Conservation (phyloP, 139 green algal genomes). For the Raphidocelis subcapitata region DNA sequence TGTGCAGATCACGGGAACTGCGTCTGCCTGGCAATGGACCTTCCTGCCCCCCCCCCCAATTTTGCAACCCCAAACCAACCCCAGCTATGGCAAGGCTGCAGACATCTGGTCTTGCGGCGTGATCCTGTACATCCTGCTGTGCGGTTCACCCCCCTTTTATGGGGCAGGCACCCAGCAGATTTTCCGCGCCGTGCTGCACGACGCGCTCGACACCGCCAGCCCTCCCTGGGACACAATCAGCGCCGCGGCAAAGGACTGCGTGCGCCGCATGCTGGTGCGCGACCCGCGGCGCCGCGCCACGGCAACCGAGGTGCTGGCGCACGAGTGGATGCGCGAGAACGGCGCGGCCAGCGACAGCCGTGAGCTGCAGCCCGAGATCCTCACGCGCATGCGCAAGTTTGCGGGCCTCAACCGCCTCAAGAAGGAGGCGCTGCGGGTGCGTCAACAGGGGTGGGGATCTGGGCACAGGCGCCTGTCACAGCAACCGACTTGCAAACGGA, state of each 20-base stretch:
- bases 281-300: slow-evolving; percentile 81
- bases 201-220: slow-evolving; percentile 66
- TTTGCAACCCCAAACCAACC: too few relatives aligned
- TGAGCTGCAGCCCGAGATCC: slow-evolving; percentile 64
- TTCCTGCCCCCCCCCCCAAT: too few relatives aligned
- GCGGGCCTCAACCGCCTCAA: slow-evolving; percentile 96
- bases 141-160: slow-evolving; percentile 91
- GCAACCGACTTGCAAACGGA: neutral
- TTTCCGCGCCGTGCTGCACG: slow-evolving; percentile 73
- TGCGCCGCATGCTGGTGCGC: slow-evolving; percentile 79
- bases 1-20: too few relatives aligned
- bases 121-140: slow-evolving; percentile 98
- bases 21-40: too few relatives aligned
- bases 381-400: slow-evolving; percentile 90
- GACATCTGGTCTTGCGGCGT: slow-evolving; percentile 96
- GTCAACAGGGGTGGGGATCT: neutral
- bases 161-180: slow-evolving; percentile 80
- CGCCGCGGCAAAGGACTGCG: slow-evolving; percentile 75
- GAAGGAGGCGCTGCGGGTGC: slow-evolving; percentile 91
- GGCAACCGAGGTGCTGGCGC: slow-evolving; percentile 79
- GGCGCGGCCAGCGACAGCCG: slow-evolving; percentile 65
- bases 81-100: slow-evolving; percentile 76
- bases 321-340: slow-evolving; percentile 92
- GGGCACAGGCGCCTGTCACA: neutral
- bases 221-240: slow-evolving; percentile 80